Evolutionary conservation across 2,329 filamentous ascomycete species (phyloP), one percentile per base, ranked within the genome.

Genomic region (Penicillium sp.): DNA sequence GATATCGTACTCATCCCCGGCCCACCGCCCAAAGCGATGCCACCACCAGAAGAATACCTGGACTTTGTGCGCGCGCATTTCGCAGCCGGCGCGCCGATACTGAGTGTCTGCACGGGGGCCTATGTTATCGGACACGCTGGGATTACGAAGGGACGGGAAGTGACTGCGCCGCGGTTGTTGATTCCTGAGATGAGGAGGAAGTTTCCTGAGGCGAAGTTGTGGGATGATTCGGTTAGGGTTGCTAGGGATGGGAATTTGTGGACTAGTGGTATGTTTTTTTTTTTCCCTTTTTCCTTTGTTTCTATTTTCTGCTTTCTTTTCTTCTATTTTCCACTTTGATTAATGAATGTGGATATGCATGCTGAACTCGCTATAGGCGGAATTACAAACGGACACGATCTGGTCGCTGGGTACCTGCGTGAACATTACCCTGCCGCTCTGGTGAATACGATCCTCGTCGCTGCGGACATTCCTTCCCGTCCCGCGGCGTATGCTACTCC

Each of bases 1-100:
- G 69, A 71, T 46, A 54, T 69, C 28, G 49, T 72, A 4, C 34
- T 69, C 31, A 60, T 72, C 7, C 69, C 70, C 0, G 70, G 70
- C 3, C 66, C 69, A 0, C 60, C 69, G 6, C 69, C 69, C 0
- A 58, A 52, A 13, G 19, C 48, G 4, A 50, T 61, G 55, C 53
- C 57, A 0, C 66, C 66, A 0, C 51, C 56, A 2, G 58, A 64
- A 12, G 59, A 61, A 29, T 61, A 61, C 19, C 42, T 62, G 4
- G 56, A 61, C 1, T 72, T 69, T 45, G 51, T 72, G 15, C 58
- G 61, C 13, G 50, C 46, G 8, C 70, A 72, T 54, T 52, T 66
- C 12, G 58, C 57, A 6, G 57, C 45, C 37, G 59, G 58, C 19
- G 59, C 52, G 26, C 63, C 55, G 0, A 58, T 65, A 13, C 35